Evolutionary conservation across 139 green algal genomes (phyloP).

Genomic region (Tetraselmis chui): DNA sequence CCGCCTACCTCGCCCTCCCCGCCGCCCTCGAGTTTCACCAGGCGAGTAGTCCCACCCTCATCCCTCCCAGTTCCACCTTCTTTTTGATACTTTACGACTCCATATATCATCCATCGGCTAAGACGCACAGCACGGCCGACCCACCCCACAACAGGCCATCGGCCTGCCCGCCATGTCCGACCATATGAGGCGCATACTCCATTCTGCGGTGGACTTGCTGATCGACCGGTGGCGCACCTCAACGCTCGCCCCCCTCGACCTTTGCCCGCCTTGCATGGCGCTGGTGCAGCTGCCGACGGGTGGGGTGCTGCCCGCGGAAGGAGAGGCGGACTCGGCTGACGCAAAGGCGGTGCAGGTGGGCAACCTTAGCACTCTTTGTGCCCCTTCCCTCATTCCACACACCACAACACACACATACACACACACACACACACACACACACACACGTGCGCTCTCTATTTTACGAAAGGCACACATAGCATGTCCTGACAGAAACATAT

Average conservation of each 20-base stretch:
- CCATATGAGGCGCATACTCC: constrained; percentile 36
- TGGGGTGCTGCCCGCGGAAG: neutral
- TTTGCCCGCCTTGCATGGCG: constrained; percentile 39
- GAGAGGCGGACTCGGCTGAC: constrained; percentile 30
- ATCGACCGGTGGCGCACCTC: constrained; percentile 16
- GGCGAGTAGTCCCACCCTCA: neutral
- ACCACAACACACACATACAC: no score
- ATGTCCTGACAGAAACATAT: no score
- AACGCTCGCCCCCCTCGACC: constrained; percentile 32
- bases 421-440: no score
- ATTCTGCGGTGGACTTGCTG: constrained; percentile 31
- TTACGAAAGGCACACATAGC: no score
- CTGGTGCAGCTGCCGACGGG: constrained; percentile 35
- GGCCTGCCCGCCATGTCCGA: constrained; percentile 7
- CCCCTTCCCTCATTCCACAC: neutral
- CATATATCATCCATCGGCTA: no score
- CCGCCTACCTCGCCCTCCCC: constrained; percentile 45
- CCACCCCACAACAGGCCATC: constrained; percentile 30
- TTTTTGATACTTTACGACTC: no score
- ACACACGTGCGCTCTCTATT: no score
- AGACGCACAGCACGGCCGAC: no score
- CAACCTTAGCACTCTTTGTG: neutral
- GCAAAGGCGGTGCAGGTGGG: constrained; percentile 53
- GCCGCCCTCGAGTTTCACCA: constrained; percentile 27
- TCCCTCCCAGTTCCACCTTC: no score